phyloP scores from a whole-genome alignment of 495 filamentous ascomycete species.

The Podospora anserina region DNA sequence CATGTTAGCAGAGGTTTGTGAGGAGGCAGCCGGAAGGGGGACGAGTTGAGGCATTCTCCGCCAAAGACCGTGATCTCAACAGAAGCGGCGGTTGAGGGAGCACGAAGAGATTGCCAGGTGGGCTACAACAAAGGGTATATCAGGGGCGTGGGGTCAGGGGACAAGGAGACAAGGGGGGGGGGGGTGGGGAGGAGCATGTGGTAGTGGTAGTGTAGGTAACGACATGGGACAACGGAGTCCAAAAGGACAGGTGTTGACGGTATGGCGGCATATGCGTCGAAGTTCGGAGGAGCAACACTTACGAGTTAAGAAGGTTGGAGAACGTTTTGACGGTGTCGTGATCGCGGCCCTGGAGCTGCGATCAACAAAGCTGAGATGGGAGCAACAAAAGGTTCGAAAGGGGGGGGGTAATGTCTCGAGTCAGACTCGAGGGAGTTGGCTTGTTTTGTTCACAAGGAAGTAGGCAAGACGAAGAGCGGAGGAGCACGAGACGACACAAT shows the following conservation, averaged over 20 bases:
- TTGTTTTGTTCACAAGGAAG: background rate
- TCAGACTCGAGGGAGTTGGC: background rate
- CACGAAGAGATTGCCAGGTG: background rate
- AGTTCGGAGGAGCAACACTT: constrained; percentile 32
- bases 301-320: constrained; percentile 89
- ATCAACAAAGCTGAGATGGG: constrained; percentile 35
- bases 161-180: background rate
- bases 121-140: background rate
- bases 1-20: constrained; percentile 12
- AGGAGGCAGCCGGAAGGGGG: background rate
- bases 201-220: background rate
- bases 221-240: background rate
- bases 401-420: background rate
- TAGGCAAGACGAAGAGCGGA: background rate
- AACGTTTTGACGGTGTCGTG: constrained; percentile 73
- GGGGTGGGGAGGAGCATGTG: background rate
- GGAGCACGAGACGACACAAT: background rate
- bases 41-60: background rate
- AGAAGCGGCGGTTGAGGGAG: background rate
- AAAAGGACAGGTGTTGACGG: constrained; percentile 6
- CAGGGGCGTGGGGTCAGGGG: background rate
- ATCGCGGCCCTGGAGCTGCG: constrained; percentile 54
- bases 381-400: constrained; percentile 11
- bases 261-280: background rate
- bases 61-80: background rate